Evolutionary conservation across 176 grass and related monocot genomes (phyloP).

Genomic region (Ananas comosus): DNA sequence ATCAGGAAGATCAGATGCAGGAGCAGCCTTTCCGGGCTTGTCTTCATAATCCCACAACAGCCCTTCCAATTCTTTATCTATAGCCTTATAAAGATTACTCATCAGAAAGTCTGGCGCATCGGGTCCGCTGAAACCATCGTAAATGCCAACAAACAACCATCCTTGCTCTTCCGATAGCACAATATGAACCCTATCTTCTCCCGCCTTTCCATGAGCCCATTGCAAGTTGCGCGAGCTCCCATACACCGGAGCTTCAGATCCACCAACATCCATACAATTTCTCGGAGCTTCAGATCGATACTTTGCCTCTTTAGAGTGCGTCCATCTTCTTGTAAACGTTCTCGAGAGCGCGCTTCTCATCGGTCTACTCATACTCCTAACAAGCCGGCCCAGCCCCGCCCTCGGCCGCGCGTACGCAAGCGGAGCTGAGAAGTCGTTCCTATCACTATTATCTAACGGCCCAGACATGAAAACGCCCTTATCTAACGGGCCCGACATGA

Average conservation of each 20-base stretch:
- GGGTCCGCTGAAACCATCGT: constrained; percentile 92
- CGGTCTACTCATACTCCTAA: constrained; percentile 74
- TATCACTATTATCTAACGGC: constrained; percentile 47
- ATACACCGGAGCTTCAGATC: constrained; percentile 67
- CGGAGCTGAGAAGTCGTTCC: constrained; percentile 67
- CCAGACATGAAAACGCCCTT: constrained; percentile 85
- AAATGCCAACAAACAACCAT: constrained; percentile 91
- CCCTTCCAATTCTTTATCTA: constrained; percentile 90
- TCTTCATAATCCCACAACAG: constrained; percentile 79
- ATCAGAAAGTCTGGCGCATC: constrained; percentile 88
- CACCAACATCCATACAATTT: constrained; percentile 34
- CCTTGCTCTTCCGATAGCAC: constrained; percentile 93
- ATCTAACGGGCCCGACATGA: constrained; percentile 71
- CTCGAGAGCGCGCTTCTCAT: constrained; percentile 49
- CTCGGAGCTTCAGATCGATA: constrained; percentile 40
- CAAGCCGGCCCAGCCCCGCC: constrained; percentile 44
- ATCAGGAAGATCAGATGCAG: constrained; percentile 33
- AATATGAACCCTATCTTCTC: constrained; percentile 85
- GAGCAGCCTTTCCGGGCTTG: constrained; percentile 23
- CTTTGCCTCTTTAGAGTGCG: constrained; percentile 51
- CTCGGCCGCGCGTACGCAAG: constrained; percentile 54
- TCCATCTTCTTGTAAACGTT: constrained; percentile 52
- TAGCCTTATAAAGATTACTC: constrained; percentile 81
- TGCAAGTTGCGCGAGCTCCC: constrained; percentile 68
- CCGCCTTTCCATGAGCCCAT: constrained; percentile 94